phyloP scores from a whole-genome alignment of 2,329 filamentous ascomycete genomes.

The Xylariaceae sp. region DNA sequence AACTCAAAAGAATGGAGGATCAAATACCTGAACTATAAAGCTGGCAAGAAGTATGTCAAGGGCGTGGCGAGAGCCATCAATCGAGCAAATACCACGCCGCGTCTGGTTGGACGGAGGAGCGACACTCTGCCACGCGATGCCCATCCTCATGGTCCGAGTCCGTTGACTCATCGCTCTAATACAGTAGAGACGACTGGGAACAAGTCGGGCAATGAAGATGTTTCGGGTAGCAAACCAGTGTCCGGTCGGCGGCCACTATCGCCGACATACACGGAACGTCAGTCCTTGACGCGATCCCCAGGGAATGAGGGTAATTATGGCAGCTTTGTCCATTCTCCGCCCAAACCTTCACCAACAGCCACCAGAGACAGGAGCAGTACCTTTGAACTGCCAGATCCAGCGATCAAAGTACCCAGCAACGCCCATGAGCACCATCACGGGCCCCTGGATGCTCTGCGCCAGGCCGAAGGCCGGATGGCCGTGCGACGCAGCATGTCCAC shows the following conservation, averaged over 20 bases:
- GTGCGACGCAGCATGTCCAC: slow-evolving; percentile 35
- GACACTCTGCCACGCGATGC: slow-evolving; percentile 28
- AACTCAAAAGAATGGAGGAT: slow-evolving; percentile 69
- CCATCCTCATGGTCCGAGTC: slow-evolving; percentile 26
- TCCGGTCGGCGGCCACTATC: slow-evolving; percentile 11
- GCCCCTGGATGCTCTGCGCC: not conserved
- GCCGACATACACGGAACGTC: slow-evolving; percentile 31
- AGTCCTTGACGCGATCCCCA: slow-evolving; percentile 34
- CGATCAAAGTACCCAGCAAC: slow-evolving; percentile 39
- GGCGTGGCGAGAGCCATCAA: slow-evolving; percentile 69
- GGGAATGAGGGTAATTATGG: slow-evolving; percentile 45
- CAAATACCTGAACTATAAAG: slow-evolving; percentile 95
- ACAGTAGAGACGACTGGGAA: slow-evolving; percentile 19
- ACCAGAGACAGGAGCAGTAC: slow-evolving; percentile 27
- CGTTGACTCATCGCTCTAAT: slow-evolving; percentile 18
- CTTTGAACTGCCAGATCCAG: slow-evolving; percentile 53
- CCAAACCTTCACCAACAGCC: slow-evolving; percentile 15
- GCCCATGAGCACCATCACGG: slow-evolving; percentile 16
- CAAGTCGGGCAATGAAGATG: too few relatives aligned
- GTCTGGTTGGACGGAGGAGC: slow-evolving; percentile 24
- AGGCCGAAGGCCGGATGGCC: slow-evolving; percentile 20
- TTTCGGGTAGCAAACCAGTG: too few relatives aligned
- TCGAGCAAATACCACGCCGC: slow-evolving; percentile 52
- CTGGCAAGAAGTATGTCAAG: slow-evolving; percentile 92
- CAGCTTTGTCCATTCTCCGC: slow-evolving; percentile 46